Evolutionary conservation across 2,329 filamentous ascomycete genomes (phyloP).

Genomic region (Hymenoscyphus occultus): DNA sequence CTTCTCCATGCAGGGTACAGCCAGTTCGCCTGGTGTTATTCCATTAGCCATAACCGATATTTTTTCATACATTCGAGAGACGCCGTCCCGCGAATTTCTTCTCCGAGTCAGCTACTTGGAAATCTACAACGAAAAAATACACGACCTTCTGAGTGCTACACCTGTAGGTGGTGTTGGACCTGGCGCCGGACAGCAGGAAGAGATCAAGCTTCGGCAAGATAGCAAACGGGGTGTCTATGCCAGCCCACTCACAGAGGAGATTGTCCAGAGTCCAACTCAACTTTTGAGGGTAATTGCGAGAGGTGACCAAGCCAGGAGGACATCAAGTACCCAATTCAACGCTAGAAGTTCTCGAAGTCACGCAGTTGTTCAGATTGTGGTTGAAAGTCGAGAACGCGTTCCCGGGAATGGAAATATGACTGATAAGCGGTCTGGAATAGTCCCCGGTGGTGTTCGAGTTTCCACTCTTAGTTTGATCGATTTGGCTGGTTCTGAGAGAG

Average conservation of each 20-base stretch:
- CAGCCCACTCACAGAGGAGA: slow-evolving; percentile 93
- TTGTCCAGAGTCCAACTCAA: slow-evolving; percentile 96
- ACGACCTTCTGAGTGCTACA: slow-evolving; percentile 82
- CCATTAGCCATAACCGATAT: slow-evolving; percentile 97
- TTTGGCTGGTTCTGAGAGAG: slow-evolving; percentile 92
- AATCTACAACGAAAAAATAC: slow-evolving; percentile 98
- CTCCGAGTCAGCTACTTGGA: slow-evolving; percentile 96
- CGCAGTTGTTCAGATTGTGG: slow-evolving; percentile 96
- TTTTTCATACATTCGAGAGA: slow-evolving; percentile 98
- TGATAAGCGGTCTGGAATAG: slow-evolving; percentile 66
- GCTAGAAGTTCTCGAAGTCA: slow-evolving; percentile 95
- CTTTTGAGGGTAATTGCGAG: slow-evolving; percentile 90
- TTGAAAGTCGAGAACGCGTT: slow-evolving; percentile 88
- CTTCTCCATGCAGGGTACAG: slow-evolving; percentile 98
- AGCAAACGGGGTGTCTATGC: slow-evolving; percentile 96
- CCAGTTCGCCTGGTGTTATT: slow-evolving; percentile 85
- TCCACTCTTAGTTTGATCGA: slow-evolving; percentile 95
- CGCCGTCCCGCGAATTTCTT: slow-evolving; percentile 88
- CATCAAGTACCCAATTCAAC: slow-evolving; percentile 96
- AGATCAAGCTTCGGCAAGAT: slow-evolving; percentile 96
- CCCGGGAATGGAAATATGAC: slow-evolving; percentile 47
- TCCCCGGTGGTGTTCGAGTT: slow-evolving; percentile 87
- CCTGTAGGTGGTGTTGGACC: slow-evolving; percentile 53
- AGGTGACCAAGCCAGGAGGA: slow-evolving; percentile 85
- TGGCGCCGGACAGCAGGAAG: slow-evolving; percentile 65